A percentile compares a stretch with the other conserved stretches of the same genome.
These are phyloP conservation scores for Ophiostoma sp. DNA, from an alignment of 2,329 filamentous ascomycete genomes.

Conservation along the genomic window DNA sequence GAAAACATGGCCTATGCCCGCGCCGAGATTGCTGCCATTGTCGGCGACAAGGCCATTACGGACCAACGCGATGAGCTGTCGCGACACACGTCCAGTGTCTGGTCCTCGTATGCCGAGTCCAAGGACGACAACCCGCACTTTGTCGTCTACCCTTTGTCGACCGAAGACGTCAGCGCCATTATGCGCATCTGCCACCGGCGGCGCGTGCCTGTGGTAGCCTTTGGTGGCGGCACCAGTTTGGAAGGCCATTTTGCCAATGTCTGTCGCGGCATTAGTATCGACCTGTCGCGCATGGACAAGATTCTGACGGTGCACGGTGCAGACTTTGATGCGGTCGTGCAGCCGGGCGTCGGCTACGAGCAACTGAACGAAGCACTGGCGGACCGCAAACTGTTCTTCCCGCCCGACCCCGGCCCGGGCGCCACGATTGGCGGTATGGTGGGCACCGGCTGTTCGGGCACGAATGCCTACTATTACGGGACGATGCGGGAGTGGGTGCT, in stretches of 20 bases:
- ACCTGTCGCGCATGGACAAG: conserved; percentile 87
- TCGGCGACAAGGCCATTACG: conserved; percentile 64
- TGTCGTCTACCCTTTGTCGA: conserved; percentile 73
- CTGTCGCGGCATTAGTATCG: conserved; percentile 71
- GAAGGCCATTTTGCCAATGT: conserved; percentile 89
- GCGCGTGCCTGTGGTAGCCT: conserved; percentile 80
- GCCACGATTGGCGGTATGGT: conserved; percentile 92
- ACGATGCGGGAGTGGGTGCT: conserved; percentile 96
- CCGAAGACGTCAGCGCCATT: conserved; percentile 79
- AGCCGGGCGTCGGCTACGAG: conserved; percentile 86
- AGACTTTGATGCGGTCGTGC: conserved; percentile 74
- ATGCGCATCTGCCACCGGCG: conserved; percentile 86
- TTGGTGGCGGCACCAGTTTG: conserved; percentile 83
- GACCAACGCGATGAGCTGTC: conserved; percentile 56
- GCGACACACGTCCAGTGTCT: conserved; percentile 59
- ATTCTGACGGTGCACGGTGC: conserved; percentile 75
- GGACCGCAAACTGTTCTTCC: conserved; percentile 80
- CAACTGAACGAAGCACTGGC: conserved; percentile 74
- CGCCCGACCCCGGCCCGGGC: conserved; percentile 85
- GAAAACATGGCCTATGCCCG: conserved; percentile 46
- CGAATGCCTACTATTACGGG: conserved; percentile 88
- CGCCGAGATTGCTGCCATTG: conserved; percentile 62
- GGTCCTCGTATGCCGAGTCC: conserved; percentile 59
- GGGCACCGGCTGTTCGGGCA: conserved; percentile 71
- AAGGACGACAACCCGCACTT: conserved; percentile 56